Evolutionary conservation across 169 alveolate species (phyloP), one percentile per base, ranked within the genome.

Genomic region (Plasmodium malariae): DNA sequence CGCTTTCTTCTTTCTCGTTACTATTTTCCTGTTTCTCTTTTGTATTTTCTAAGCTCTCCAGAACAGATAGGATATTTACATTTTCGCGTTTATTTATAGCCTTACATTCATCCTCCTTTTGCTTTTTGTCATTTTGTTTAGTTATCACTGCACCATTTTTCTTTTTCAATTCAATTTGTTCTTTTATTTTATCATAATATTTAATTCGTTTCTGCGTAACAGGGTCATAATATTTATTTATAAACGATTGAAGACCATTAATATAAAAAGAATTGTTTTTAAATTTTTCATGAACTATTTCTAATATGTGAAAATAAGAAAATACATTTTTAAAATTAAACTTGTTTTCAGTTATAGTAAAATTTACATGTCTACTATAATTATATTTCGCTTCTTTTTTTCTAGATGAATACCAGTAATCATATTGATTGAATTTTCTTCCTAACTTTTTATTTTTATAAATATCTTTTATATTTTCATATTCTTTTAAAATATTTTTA

Each of bases 351-450:
- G 91, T 67, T 37, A 83, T 83, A 59, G 85, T 43, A 67, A 65
- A 83, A 83, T 83, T 83, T 2, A 83, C 91, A 83, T 83, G 91
- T 49, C 91, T 83, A 54, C 91, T 83, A 51, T 83, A 83, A 26
- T 83, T 83, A 67, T 65, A 24, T 32, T 67, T 83, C 11, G 91
- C 91, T 37, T 83, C 91, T 54, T 83, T 83, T 57, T 83, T 83
- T 32, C 51, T 65, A 0, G 91, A 83, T 19, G 91, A 83, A 83
- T 83, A 83, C 91, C 91, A 83, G 49, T 83, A 83, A 83, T 83
- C 83, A 43, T 32, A 83, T 32, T 51, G 85, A 55, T 83, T 83
- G 37, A 83, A 83, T 68, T 83, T 83, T 55, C 91, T 37, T 65
- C 72, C 72, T 30, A 83, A 36, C 45, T 83, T 83, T 67, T 32